Base-by-base conservation (phyloP, 768 basidiomycete genomes). In the Termitomyces heimii region DNA sequence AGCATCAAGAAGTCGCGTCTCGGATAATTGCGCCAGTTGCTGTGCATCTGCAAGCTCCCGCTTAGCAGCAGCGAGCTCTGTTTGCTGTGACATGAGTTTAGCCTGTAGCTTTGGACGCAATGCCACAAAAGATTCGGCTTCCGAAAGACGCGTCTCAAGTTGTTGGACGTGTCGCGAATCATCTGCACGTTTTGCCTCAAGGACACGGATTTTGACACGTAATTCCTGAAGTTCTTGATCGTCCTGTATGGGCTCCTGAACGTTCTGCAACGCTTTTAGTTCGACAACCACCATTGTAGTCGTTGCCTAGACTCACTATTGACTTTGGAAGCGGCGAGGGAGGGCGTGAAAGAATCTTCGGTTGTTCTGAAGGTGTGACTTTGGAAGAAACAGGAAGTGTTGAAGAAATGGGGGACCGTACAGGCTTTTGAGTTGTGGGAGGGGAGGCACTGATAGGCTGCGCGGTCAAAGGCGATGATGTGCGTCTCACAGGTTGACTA, bases 61-160 rank as follows among this genome's bases (percentile, higher is more conserved):
- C n/a, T 84, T 83, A 4, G 86, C 82, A 1, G 82, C 82, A 28
- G 83, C 85, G 44, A 94, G 81, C 48, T 96, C 91, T 0, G 88
- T 84, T 67, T 94, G 89, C 39, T 90, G 82, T 28, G 84, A 80
- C 40, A 82, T 86, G 48, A 96, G 81, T 68, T 95, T 96, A 35
- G 89, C 89, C 71, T 94, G 91, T 32, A 96, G 80, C 70, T 96
- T 98, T 0, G 93, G 92, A n/a, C 88, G 81, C 16, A 93, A 78
- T 5, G 89, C 79, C 29, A 90, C 84, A 63, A 94, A 92, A 14
- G 86, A 79, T 66, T 93, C 91, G 0, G 89, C 90, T 60, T 97
- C 95, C 5, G 81, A 77, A 7, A 92, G 83, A n/a, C 89, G 84
- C 1, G 82, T 78, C 67, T 98, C 94, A 13, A 97, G 83, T 65